A percentile compares a stretch with the other conserved stretches of the same genome.
phyloP scores from a whole-genome alignment of 164 flowering plant species.

The Vitis rotundifolia region DNA sequence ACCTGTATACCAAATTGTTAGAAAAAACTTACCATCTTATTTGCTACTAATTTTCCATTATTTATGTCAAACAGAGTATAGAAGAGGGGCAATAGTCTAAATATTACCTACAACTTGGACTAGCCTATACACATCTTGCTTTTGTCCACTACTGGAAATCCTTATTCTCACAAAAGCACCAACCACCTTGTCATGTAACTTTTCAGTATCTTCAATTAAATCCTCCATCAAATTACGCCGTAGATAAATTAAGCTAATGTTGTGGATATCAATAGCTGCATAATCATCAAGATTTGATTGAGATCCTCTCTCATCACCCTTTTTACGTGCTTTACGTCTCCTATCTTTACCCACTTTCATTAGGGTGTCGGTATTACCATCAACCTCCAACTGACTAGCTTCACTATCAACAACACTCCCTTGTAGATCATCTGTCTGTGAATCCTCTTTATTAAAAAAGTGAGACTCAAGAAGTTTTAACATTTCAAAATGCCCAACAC shows the following conservation, averaged over 20 bases:
- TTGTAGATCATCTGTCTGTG: slow-evolving; percentile 57
- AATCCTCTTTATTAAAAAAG: slow-evolving; percentile 64
- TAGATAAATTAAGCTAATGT: slow-evolving; percentile 79
- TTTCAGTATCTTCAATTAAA: slow-evolving; percentile 68
- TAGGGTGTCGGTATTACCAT: slow-evolving; percentile 42
- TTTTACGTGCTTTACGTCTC: slow-evolving; percentile 68
- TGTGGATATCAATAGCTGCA: slow-evolving; percentile 94
- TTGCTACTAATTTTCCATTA: neutral
- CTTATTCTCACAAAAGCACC: slow-evolving; percentile 88
- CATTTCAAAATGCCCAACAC: slow-evolving; percentile 98
- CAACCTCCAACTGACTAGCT: slow-evolving; percentile 53
- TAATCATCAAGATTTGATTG: slow-evolving; percentile 78
- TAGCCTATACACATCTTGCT: slow-evolving; percentile 93
- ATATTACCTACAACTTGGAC: slow-evolving; percentile 90
- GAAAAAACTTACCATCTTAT: slow-evolving; percentile 1
- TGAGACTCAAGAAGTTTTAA: slow-evolving; percentile 90
- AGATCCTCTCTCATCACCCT: slow-evolving; percentile 49
- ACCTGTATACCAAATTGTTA: slow-evolving; percentile 46
- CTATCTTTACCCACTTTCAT: slow-evolving; percentile 48
- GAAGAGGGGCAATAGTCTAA: neutral
- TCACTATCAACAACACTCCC: slow-evolving; percentile 69
- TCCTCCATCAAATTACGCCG: slow-evolving; percentile 79
- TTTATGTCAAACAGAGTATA: neutral
- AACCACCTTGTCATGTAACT: slow-evolving; percentile 71
- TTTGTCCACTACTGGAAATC: slow-evolving; percentile 76